Percentiles rank a stretch among this genome's conserved stretches.
These are phyloP conservation scores for Trichoderma sp. DNA, from an alignment of 2,329 filamentous ascomycete genomes.

Conservation along the genomic window DNA sequence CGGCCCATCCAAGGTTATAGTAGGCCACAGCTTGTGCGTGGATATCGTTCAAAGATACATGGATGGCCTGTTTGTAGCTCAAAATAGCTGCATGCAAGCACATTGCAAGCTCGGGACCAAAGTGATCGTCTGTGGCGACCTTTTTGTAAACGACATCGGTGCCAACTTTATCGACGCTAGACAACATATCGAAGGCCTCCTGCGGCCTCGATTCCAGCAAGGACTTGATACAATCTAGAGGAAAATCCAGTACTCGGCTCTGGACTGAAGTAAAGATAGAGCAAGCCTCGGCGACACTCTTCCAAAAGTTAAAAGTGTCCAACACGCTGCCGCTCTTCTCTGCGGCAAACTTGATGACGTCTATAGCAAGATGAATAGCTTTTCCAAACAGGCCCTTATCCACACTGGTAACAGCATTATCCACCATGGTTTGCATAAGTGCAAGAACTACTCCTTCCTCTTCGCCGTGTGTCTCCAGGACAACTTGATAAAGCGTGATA, in stretches of 20 bases:
- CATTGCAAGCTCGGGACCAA: constrained; percentile 57
- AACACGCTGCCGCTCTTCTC: constrained; percentile 63
- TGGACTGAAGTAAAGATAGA: constrained; percentile 82
- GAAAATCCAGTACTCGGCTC: constrained; percentile 65
- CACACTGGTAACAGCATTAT: constrained; percentile 75
- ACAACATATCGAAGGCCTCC: constrained; percentile 63
- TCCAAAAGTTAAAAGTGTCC: constrained; percentile 93
- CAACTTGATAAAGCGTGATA: constrained; percentile 73
- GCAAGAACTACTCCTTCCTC: constrained; percentile 90
- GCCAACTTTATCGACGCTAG: constrained; percentile 68
- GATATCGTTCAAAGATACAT: constrained; percentile 70
- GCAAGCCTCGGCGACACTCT: constrained; percentile 85
- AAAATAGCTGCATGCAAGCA: constrained; percentile 75
- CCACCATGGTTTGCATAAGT: constrained; percentile 83
- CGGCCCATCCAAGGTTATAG: constrained; percentile 96
- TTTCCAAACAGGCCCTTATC: constrained; percentile 87
- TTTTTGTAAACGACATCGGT: constrained; percentile 51
- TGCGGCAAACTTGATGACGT: constrained; percentile 70
- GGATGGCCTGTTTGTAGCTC: constrained; percentile 83
- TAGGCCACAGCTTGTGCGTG: constrained; percentile 95
- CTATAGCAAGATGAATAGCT: constrained; percentile 69
- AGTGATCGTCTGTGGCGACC: constrained; percentile 50
- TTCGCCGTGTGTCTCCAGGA: constrained; percentile 67
- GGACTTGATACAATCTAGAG: constrained; percentile 57
- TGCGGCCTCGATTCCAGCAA: constrained; percentile 62